A percentile compares a stretch with the other conserved stretches of the same genome.
Evolutionary conservation across 2,329 filamentous ascomycete species (phyloP).

Genomic region (Spiromastix sp.): DNA sequence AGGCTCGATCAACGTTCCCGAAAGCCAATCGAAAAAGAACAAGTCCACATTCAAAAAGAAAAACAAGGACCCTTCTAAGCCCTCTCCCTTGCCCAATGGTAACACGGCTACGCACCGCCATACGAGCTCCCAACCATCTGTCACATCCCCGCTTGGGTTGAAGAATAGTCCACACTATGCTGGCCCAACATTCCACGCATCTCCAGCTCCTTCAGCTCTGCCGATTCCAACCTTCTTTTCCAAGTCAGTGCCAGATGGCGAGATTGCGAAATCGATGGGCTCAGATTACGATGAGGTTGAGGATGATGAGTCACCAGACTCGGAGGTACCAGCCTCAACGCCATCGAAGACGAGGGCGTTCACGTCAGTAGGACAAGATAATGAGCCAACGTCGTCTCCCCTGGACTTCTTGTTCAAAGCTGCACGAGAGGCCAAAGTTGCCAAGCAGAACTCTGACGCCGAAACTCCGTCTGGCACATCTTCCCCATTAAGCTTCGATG

Average conservation of each 20-base stretch:
- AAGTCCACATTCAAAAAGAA: conserved; percentile 27
- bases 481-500: conserved; percentile 40
- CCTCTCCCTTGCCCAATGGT: conserved; percentile 14
- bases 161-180: conserved; percentile 53
- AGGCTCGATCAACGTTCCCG: conserved; percentile 17
- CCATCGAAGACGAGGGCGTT: conserved; percentile 35
- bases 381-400: conserved; percentile 54
- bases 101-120: conserved; percentile 18
- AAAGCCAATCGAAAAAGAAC: conserved; percentile 25
- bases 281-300: background rate
- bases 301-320: conserved; percentile 27
- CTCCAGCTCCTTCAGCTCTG: conserved; percentile 78
- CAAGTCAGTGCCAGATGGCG: conserved; percentile 56
- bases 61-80: conserved; percentile 18
- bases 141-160: conserved; percentile 35
- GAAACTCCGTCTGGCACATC: conserved; percentile 33
- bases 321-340: conserved; percentile 27
- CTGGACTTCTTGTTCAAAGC: conserved; percentile 86
- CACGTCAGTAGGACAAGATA: conserved; percentile 17
- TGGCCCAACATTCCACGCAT: conserved; percentile 88
- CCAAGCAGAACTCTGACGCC: conserved; percentile 40
- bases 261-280: conserved; percentile 23
- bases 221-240: conserved; percentile 84
- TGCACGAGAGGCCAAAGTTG: conserved; percentile 55
- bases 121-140: conserved; percentile 24